A percentile compares a stretch with the other conserved stretches of the same genome.
phyloP scores from a whole-genome alignment of 2,329 filamentous ascomycete species.

The Cercospora sojina region DNA sequence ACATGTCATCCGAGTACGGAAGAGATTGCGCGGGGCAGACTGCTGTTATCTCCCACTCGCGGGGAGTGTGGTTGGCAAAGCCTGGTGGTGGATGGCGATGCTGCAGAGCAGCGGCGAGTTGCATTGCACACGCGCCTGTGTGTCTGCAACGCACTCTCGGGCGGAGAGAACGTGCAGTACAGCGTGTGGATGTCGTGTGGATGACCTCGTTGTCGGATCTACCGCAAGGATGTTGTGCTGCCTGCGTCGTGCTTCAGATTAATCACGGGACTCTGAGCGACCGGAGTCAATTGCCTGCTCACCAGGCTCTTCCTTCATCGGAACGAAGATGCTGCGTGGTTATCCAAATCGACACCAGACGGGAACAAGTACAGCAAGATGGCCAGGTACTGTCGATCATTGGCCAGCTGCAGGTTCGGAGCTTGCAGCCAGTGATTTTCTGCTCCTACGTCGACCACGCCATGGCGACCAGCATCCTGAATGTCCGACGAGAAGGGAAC shows the following conservation, averaged over 20 bases:
- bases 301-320: constrained; percentile 9
- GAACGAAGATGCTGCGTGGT: constrained; percentile 3
- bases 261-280: constrained; percentile 20
- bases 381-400: constrained; percentile 24
- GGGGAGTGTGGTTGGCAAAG: constrained; percentile 40
- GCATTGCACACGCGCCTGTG: constrained; percentile 36
- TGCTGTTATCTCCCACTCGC: constrained; percentile 33
- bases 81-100: constrained; percentile 31
- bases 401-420: constrained; percentile 10
- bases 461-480: not conserved
- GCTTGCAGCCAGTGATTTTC: constrained; percentile 5
- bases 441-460: not conserved
- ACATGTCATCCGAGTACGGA: constrained; percentile 28
- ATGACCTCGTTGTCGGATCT: constrained; percentile 4
- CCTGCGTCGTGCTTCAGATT: constrained; percentile 28
- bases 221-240: constrained; percentile 23
- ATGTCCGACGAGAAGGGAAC: constrained; percentile 12
- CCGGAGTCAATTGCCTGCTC: constrained; percentile 16
- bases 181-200: constrained; percentile 17
- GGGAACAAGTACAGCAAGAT: constrained; percentile 17
- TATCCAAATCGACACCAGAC: constrained; percentile 21
- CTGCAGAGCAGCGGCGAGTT: constrained; percentile 35
- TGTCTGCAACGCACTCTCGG: constrained; percentile 15
- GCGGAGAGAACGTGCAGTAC: constrained; percentile 14
- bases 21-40: constrained; percentile 32